These are phyloP conservation scores for Monosporascus sp. DNA, from an alignment of 2,329 filamentous ascomycete genomes.

Conservation along the genomic window DNA sequence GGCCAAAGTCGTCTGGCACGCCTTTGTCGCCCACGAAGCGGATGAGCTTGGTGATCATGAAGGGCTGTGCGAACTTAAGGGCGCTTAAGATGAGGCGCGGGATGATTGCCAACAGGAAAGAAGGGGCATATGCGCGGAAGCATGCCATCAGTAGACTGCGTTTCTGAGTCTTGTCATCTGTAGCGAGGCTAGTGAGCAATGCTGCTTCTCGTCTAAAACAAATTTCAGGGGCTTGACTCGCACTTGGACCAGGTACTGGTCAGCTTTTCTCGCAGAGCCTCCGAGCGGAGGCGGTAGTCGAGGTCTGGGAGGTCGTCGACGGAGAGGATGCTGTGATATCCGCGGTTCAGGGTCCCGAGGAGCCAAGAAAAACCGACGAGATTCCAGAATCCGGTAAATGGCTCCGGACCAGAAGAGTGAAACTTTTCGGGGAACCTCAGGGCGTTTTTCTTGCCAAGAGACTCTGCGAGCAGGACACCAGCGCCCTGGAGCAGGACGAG, in stretches of 20 bases:
- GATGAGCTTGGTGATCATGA: constrained; percentile 23
- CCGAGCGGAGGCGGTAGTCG: constrained; percentile 12
- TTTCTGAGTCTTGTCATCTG: constrained; percentile 8
- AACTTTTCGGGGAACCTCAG: constrained; percentile 2
- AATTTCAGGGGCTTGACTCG: constrained; percentile 1
- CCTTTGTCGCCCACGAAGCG: constrained; percentile 10
- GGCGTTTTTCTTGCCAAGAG: constrained; percentile 11
- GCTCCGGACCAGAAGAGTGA: constrained; percentile 6
- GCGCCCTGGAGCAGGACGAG: constrained; percentile 7
- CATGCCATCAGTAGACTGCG: constrained; percentile 13
- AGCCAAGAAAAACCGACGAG: constrained; percentile 18
- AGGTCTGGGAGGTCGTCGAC: constrained; percentile 16
- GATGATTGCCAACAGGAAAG: constrained; percentile 15
- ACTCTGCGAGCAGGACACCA: constrained; percentile 13
- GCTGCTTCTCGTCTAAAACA: background rate
- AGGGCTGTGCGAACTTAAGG: constrained; percentile 27
- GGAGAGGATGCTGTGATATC: constrained; percentile 16
- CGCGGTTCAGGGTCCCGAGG: constrained; percentile 8
- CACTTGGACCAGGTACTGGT: constrained; percentile 12
- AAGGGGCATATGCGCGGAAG: constrained; percentile 8
- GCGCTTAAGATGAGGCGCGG: constrained; percentile 21
- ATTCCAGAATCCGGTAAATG: constrained; percentile 17
- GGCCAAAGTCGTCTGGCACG: constrained; percentile 14
- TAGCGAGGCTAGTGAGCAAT: background rate
- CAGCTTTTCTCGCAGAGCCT: constrained; percentile 9